Evolutionary conservation across 768 basidiomycete genomes (phyloP).

Genomic region (Pleurotus tuber-regium): DNA sequence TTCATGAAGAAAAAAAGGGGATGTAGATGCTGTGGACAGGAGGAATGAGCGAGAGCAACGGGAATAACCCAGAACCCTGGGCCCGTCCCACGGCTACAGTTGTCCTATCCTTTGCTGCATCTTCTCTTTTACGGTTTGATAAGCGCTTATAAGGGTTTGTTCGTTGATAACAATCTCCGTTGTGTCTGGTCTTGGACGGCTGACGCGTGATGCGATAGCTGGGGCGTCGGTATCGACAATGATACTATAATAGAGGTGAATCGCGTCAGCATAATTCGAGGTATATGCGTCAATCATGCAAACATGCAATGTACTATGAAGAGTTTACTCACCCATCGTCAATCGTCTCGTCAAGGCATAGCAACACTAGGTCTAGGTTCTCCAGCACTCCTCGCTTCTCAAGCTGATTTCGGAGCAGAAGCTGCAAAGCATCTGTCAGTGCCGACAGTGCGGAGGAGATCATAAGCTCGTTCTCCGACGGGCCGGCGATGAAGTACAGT

Average conservation of each 20-base stretch:
- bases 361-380: constrained; percentile 87
- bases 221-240: constrained; percentile 96
- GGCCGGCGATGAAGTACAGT: constrained; percentile 87
- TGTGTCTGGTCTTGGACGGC: constrained; percentile 87
- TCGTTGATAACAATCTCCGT: constrained; percentile 99
- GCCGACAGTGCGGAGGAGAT: constrained; percentile 81
- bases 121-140: constrained; percentile 84
- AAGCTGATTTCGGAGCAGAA: constrained; percentile 87
- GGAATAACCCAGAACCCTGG: too few relatives aligned
- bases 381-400: constrained; percentile 95
- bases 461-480: constrained; percentile 95
- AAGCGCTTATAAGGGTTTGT: constrained; percentile 91
- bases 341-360: constrained; percentile 95
- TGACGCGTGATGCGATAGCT: constrained; percentile 94
- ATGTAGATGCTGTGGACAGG: background rate
- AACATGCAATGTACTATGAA: too few relatives aligned
- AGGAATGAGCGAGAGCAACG: background rate
- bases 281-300: too few relatives aligned
- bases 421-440: constrained; percentile 79
- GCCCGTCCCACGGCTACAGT: constrained; percentile 50
- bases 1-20: background rate
- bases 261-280: background rate
- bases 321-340: constrained; percentile 95
- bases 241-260: constrained; percentile 52
- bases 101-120: constrained; percentile 82